Evolutionary conservation across 768 basidiomycete genomes (phyloP).

Genomic region (Hemileccinum impolitum): DNA sequence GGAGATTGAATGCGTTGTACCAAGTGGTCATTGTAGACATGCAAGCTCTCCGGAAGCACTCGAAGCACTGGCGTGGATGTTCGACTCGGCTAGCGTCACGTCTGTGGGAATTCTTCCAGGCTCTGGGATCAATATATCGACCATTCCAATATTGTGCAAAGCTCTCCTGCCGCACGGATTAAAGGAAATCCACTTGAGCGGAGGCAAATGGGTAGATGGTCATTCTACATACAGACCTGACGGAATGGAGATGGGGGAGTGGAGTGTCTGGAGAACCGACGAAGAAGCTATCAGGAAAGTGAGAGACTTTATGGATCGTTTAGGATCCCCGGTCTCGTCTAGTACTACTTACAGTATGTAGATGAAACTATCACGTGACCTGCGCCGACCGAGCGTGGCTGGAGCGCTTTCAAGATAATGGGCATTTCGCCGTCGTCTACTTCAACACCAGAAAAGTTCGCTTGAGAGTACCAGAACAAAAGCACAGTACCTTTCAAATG

Average conservation of each 20-base stretch:
- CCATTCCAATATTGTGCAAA: conserved; percentile 46
- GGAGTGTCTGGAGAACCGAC: conserved; percentile 67
- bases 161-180: conserved; percentile 54
- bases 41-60: conserved; percentile 40
- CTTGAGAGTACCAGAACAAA: conserved; percentile 22
- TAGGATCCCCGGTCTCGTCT: too few species aligned
- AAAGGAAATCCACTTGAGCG: conserved; percentile 73
- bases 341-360: background rate
- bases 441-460: conserved; percentile 25
- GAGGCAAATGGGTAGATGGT: conserved; percentile 59
- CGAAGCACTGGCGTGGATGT: conserved; percentile 38
- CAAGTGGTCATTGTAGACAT: conserved; percentile 51
- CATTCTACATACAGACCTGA: conserved; percentile 48
- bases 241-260: conserved; percentile 75
- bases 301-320: conserved; percentile 42
- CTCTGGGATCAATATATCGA: conserved; percentile 65
- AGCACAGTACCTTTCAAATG: conserved; percentile 19
- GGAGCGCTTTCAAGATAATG: conserved; percentile 33
- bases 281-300: conserved; percentile 50
- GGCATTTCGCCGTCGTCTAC: conserved; percentile 27
- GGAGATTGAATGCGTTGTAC: conserved; percentile 1
- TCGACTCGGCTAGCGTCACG: conserved; percentile 20
- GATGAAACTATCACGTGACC: conserved; percentile 27
- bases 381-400: conserved; percentile 13
- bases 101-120: conserved; percentile 58